Evolutionary conservation across 1,139 yeast genomes (phyloP).

Genomic region (Blastobotrys arbuscula): DNA sequence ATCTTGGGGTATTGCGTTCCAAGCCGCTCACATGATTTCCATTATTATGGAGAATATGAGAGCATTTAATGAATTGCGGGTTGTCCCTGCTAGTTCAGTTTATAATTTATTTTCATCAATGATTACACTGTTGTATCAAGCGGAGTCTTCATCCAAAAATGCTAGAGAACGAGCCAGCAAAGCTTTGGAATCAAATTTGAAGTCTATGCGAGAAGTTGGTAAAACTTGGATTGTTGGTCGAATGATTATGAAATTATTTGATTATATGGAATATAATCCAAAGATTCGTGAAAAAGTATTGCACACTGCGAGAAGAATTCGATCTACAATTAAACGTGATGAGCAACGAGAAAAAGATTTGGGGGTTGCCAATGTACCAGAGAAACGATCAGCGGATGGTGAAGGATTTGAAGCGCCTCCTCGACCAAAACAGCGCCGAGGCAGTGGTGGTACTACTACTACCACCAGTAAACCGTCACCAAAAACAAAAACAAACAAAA

Average conservation of each 20-base stretch:
- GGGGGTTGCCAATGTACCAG: neutral
- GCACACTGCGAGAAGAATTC: slow-evolving; percentile 20
- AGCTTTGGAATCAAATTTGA: slow-evolving; percentile 48
- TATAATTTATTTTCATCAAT: slow-evolving; percentile 59
- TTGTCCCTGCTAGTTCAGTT: slow-evolving; percentile 53
- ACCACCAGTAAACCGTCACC: neutral
- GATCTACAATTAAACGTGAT: neutral
- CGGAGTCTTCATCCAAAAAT: slow-evolving; percentile 51
- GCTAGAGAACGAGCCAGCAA: slow-evolving; percentile 58
- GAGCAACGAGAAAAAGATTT: neutral
- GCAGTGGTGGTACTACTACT: too few relatives aligned
- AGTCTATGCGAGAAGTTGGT: slow-evolving; percentile 50
- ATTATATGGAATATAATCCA: slow-evolving; percentile 27
- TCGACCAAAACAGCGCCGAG: neutral
- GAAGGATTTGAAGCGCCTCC: slow-evolving; percentile 1
- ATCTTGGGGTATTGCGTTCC: slow-evolving; percentile 80
- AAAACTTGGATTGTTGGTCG: slow-evolving; percentile 40
- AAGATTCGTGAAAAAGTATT: slow-evolving; percentile 29
- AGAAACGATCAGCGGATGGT: neutral
- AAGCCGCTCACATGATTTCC: slow-evolving; percentile 77
- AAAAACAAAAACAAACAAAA: neutral
- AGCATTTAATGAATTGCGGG: slow-evolving; percentile 47
- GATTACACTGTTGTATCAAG: slow-evolving; percentile 69
- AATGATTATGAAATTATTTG: slow-evolving; percentile 33
- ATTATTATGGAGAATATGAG: slow-evolving; percentile 56